Evolutionary conservation across 2,329 filamentous ascomycete genomes (phyloP).

Genomic region (Nigrograna mackinnonii): DNA sequence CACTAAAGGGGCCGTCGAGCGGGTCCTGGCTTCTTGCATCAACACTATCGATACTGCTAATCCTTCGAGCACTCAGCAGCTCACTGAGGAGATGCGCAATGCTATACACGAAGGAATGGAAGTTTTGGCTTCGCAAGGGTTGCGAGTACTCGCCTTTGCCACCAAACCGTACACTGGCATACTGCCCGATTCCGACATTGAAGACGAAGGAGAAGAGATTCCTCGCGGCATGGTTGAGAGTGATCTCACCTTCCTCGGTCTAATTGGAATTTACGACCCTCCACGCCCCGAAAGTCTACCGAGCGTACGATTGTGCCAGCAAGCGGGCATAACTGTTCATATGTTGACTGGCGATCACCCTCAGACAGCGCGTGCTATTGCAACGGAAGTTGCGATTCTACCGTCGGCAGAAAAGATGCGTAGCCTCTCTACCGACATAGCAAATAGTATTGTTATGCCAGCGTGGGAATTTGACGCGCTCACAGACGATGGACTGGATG

Average conservation of each 20-base stretch:
- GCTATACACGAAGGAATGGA: slow-evolving; percentile 71
- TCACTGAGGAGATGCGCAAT: slow-evolving; percentile 58
- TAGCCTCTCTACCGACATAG: slow-evolving; percentile 27
- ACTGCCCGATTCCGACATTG: too few species aligned
- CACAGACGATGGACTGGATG: slow-evolving; percentile 73
- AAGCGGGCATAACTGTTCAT: slow-evolving; percentile 50
- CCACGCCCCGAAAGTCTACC: slow-evolving; percentile 78
- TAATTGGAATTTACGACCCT: slow-evolving; percentile 84
- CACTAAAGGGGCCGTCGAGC: slow-evolving; percentile 71
- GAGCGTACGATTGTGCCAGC: slow-evolving; percentile 47
- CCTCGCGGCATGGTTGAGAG: slow-evolving; percentile 67
- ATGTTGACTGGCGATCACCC: slow-evolving; percentile 55
- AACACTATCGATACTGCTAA: slow-evolving; percentile 50
- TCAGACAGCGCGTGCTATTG: slow-evolving; percentile 50
- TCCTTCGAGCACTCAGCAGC: slow-evolving; percentile 17
- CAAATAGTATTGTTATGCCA: slow-evolving; percentile 37
- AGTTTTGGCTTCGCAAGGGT: slow-evolving; percentile 65
- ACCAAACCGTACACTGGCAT: slow-evolving; percentile 49
- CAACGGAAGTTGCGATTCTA: slow-evolving; percentile 50
- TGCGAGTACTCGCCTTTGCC: slow-evolving; percentile 71
- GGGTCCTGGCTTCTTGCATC: slow-evolving; percentile 66
- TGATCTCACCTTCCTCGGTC: slow-evolving; percentile 72
- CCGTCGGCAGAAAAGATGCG: slow-evolving; percentile 23
- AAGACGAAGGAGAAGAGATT: slow-evolving; percentile 40
- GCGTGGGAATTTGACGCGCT: slow-evolving; percentile 74